phyloP scores from a whole-genome alignment of 2,329 filamentous ascomycete genomes.

The Whalleya microplaca region DNA sequence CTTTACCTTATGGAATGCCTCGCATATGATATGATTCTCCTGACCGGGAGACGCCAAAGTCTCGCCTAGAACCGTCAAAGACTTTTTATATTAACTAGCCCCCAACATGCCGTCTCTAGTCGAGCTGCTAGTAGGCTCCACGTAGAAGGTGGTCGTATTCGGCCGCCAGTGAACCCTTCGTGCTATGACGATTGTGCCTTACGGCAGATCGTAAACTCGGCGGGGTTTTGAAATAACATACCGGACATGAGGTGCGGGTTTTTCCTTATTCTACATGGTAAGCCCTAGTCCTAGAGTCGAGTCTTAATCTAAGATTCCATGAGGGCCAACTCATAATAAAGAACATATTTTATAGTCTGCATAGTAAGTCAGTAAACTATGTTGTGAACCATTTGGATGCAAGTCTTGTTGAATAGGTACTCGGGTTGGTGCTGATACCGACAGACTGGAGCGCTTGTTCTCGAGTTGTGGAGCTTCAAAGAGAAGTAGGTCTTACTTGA shows the following conservation, averaged over 20 bases:
- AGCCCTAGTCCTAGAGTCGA: not conserved
- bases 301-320: not conserved
- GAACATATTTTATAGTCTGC: too few species aligned
- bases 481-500: not conserved
- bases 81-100: slow-evolving; percentile 5
- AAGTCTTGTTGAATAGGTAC: slow-evolving; percentile 10
- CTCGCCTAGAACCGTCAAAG: not conserved
- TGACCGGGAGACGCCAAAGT: not conserved
- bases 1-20: slow-evolving; percentile 12
- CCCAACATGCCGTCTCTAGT: slow-evolving; percentile 2
- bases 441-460: slow-evolving; percentile 4
- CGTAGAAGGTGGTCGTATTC: slow-evolving; percentile 1
- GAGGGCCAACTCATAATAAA: not conserved
- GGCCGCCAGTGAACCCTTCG: slow-evolving; percentile 3
- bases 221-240: not conserved
- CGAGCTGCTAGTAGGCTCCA: not conserved
- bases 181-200: not conserved
- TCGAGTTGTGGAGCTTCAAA: not conserved
- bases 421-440: slow-evolving; percentile 6
- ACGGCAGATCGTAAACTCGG: not conserved
- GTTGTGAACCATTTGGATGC: slow-evolving; percentile 7
- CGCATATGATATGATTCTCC: slow-evolving; percentile 16
- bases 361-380: too few species aligned
- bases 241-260: not conserved
- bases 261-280: not conserved